Percentiles rank a stretch among this genome's conserved stretches.
Evolutionary conservation across 805 yeast species (phyloP).

Genomic region (Blastobotrys attinorum): DNA sequence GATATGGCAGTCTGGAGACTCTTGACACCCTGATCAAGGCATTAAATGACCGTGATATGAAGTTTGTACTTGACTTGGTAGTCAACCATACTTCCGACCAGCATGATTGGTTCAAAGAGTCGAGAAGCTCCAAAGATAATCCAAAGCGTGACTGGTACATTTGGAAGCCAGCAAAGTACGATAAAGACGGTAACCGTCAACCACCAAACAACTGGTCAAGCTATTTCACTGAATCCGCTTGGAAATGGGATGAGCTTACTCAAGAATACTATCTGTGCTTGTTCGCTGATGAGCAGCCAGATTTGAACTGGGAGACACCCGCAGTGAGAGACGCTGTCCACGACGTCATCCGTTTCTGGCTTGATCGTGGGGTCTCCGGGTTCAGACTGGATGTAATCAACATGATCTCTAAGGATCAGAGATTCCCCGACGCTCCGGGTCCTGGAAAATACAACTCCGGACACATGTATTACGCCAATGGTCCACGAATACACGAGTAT

Average conservation of each 20-base stretch:
- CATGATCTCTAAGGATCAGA: constrained; percentile 42
- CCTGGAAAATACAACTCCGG: constrained; percentile 33
- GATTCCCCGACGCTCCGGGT: constrained; percentile 43
- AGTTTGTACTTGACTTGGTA: constrained; percentile 46
- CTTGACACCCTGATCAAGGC: constrained; percentile 42
- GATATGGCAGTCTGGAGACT: constrained; percentile 48
- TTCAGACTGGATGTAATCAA: constrained; percentile 52
- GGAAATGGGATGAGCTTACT: constrained; percentile 48
- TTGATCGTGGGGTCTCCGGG: constrained; percentile 47
- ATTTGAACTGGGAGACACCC: constrained; percentile 52
- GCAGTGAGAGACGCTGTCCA: constrained; percentile 34
- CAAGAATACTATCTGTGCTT: constrained; percentile 48
- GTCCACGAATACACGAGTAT: constrained; percentile 51
- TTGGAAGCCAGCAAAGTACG: constrained; percentile 46
- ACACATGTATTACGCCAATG: constrained; percentile 32
- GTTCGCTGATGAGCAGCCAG: constrained; percentile 50
- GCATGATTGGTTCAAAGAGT: constrained; percentile 53
- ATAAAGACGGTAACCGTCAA: constrained; percentile 39
- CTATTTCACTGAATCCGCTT: constrained; percentile 41
- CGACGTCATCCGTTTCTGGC: constrained; percentile 46
- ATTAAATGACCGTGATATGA: constrained; percentile 43
- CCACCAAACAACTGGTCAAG: constrained; percentile 55
- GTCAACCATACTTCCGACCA: constrained; percentile 50
- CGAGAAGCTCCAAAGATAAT: constrained; percentile 41
- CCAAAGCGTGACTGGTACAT: constrained; percentile 57